Conservation (phyloP, 192 early-diverging fungal genomes). For the Coemansia sp. region DNA sequence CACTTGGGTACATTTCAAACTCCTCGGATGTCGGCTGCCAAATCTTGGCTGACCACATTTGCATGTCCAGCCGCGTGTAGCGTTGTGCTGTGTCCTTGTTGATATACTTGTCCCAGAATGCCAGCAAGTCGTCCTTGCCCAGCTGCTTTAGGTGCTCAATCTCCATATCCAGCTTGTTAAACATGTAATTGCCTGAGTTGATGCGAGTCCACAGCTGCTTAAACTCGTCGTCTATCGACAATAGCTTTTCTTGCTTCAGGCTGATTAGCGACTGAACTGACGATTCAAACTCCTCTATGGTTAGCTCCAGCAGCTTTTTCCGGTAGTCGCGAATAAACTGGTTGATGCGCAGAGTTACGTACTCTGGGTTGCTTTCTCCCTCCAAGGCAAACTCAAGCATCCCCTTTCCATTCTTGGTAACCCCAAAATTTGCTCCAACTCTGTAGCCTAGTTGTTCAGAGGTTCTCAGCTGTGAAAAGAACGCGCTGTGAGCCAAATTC, state of each 20-base stretch:
- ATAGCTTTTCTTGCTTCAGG: slow-evolving; percentile 61
- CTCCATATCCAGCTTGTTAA: slow-evolving; percentile 53
- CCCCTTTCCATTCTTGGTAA: background rate
- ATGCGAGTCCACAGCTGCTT: slow-evolving; percentile 63
- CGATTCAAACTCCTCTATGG: slow-evolving; percentile 58
- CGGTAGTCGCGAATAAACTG: slow-evolving; percentile 63
- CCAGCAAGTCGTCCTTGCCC: slow-evolving; percentile 23
- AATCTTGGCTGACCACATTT: background rate
- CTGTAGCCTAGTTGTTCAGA: slow-evolving; percentile 78
- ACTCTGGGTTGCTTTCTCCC: slow-evolving; percentile 74
- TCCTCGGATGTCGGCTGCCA: background rate
- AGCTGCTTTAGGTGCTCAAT: slow-evolving; percentile 10
- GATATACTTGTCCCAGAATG: slow-evolving; percentile 32
- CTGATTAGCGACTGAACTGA: slow-evolving; percentile 60
- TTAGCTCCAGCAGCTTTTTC: slow-evolving; percentile 45
- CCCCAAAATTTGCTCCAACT: background rate
- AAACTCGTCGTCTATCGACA: slow-evolving; percentile 68
- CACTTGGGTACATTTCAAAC: too few species aligned
- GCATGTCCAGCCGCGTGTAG: background rate
- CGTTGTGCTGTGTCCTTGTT: slow-evolving; percentile 19
- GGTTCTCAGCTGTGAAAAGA: slow-evolving; percentile 86
- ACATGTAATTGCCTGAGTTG: slow-evolving; percentile 64
- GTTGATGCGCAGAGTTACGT: slow-evolving; percentile 75
- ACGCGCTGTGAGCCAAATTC: slow-evolving; percentile 73
- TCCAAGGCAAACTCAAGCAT: slow-evolving; percentile 70